Evolutionary conservation across 73 alveolate genomes (phyloP), one percentile per base, ranked within the genome.

Genomic region (Paramecium pentaurelia): DNA sequence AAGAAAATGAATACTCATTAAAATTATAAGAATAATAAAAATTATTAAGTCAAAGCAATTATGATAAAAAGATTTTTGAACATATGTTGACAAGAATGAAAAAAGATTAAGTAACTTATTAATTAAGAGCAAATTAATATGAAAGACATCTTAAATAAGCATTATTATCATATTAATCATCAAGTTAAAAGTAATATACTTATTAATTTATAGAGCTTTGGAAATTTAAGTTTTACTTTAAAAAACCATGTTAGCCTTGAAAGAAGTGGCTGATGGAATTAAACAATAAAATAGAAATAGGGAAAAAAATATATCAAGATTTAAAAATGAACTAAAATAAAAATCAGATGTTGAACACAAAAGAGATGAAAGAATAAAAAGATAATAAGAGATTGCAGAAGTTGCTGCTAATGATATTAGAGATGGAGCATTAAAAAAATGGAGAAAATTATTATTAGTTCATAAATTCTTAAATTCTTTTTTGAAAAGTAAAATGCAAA

Each of bases 301-400:
- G 44, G 91, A 89, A 71, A 71, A 77, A 4, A 71, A 89, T 71
- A 58, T 89, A 7, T 44, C 51, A 14, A 89, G 84, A 71, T 89
- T 89, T 8, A 89, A 89, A 64, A 54, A 71, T 34, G 71, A 89
- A 10, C 38, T 89, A 38, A 71, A 47, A 58, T 47, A 89, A n/a
- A 42, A 54, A 71, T 38, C 27, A 6, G 84, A 54, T 30, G 49
- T 89, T 42, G 94, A 89, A 32, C 28, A 71, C 28, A 59, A 89
- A 71, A 89, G 91, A 44, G 94, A 89, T 11, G 94, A 89, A 27
- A 70, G 94, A 71, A 73, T 71, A 8, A 89, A 89, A 28, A 89
- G 94, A 89, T 22, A 89, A 89, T 73, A 89, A 47, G 94, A 89
- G 51, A 89, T 89, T 14, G 94, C 94, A 36, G 94, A 89, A 73